Percentiles rank a stretch among this genome's conserved stretches.
Conservation (phyloP, 2,329 filamentous ascomycete genomes). For the Colletotrichum brevisporum region DNA sequence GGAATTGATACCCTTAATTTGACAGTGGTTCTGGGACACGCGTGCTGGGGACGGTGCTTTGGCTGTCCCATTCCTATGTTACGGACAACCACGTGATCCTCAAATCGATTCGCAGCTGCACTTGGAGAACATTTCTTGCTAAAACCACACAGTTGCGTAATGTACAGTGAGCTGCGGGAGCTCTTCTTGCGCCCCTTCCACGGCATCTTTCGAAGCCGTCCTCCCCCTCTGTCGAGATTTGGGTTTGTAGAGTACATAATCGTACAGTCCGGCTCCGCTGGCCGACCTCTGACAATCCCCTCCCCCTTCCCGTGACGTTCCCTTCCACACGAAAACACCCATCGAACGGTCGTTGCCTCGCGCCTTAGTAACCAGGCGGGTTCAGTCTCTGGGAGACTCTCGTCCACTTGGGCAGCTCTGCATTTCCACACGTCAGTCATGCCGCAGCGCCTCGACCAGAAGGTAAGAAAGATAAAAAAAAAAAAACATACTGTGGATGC, state of each 20-base stretch:
- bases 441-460: neutral
- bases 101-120: neutral
- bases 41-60: too few species aligned
- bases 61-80: too few species aligned
- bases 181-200: neutral
- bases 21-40: slow-evolving; percentile 17
- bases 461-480: slow-evolving; percentile 14
- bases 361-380: slow-evolving; percentile 86
- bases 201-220: neutral
- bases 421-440: slow-evolving; percentile 35
- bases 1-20: slow-evolving; percentile 40
- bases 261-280: neutral
- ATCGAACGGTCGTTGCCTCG: neutral
- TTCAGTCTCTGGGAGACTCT: slow-evolving; percentile 94
- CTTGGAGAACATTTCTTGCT: neutral
- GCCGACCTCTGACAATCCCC: neutral
- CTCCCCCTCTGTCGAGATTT: neutral
- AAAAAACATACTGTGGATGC: slow-evolving; percentile 87
- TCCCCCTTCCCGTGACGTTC: neutral
- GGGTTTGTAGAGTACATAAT: slow-evolving; percentile 18
- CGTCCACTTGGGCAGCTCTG: slow-evolving; percentile 93
- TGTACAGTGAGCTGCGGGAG: slow-evolving; percentile 24
- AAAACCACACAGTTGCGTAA: slow-evolving; percentile 22
- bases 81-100: slow-evolving; percentile 6
- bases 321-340: neutral